Percentiles rank a stretch among this genome's conserved stretches.
These are phyloP conservation scores for Tylopilus sp. DNA, from an alignment of 768 basidiomycete species.

Conservation along the genomic window DNA sequence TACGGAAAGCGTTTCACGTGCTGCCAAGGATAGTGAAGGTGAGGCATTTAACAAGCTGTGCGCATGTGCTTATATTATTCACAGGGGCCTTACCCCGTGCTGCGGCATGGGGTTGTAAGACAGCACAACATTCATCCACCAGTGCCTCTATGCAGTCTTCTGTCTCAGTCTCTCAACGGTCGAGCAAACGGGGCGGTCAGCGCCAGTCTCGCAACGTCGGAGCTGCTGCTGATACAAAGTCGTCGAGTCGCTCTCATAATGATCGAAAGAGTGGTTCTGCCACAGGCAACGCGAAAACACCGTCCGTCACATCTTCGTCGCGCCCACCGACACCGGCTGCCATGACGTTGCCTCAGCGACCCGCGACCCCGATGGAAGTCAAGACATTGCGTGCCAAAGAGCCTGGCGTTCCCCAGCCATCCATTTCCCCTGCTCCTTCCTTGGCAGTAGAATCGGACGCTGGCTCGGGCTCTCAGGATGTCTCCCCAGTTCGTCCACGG, in stretches of 20 bases:
- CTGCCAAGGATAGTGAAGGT: slow-evolving; percentile 62
- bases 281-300: slow-evolving; percentile 36
- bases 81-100: slow-evolving; percentile 59
- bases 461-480: slow-evolving; percentile 43
- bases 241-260: slow-evolving; percentile 33
- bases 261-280: slow-evolving; percentile 43
- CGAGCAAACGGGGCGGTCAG: slow-evolving; percentile 41
- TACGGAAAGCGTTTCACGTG: slow-evolving; percentile 64
- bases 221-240: slow-evolving; percentile 35
- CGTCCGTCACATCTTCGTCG: slow-evolving; percentile 50
- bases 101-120: slow-evolving; percentile 60
- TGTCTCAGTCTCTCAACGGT: slow-evolving; percentile 32
- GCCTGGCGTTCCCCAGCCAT: slow-evolving; percentile 36
- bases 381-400: slow-evolving; percentile 41
- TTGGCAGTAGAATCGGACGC: slow-evolving; percentile 49
- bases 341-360: slow-evolving; percentile 36
- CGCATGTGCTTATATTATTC: slow-evolving; percentile 8
- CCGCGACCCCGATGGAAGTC: slow-evolving; percentile 44
- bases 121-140: slow-evolving; percentile 16
- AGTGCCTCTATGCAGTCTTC: slow-evolving; percentile 17
- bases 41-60: neutral
- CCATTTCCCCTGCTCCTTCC: slow-evolving; percentile 46
- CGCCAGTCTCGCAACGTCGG: slow-evolving; percentile 47
- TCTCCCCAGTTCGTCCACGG: slow-evolving; percentile 38
- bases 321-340: slow-evolving; percentile 56